Conservation (phyloP, 2,329 filamentous ascomycete genomes). For the Beauveria australis region DNA sequence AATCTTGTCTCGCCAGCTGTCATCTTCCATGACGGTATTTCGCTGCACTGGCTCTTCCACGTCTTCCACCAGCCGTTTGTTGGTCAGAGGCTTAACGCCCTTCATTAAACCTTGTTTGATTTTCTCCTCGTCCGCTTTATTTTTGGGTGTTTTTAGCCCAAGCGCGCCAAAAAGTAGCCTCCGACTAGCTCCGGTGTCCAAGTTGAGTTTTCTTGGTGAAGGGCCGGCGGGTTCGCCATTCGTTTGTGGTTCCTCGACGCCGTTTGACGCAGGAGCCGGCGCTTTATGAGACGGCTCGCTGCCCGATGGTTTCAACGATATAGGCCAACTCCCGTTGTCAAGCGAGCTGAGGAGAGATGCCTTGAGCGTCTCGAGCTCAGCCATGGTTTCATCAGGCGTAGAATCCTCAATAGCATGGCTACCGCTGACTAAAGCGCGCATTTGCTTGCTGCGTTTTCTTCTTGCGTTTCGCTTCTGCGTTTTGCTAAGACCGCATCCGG, state of each 20-base stretch:
- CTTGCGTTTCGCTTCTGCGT: conserved; percentile 47
- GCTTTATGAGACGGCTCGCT: conserved; percentile 4
- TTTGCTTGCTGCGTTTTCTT: conserved; percentile 30
- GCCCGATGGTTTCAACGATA: conserved; percentile 2
- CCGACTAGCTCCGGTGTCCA: conserved; percentile 51
- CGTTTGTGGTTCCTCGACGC: background rate
- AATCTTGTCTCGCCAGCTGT: conserved; percentile 68
- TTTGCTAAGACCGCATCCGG: conserved; percentile 29
- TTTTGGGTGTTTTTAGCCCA: conserved; percentile 60
- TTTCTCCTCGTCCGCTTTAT: conserved; percentile 58
- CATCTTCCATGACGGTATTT: conserved; percentile 30
- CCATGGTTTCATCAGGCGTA: conserved; percentile 2
- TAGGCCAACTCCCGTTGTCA: conserved; percentile 8
- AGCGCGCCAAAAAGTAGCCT: conserved; percentile 66
- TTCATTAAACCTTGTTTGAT: conserved; percentile 52
- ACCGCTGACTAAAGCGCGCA: conserved; percentile 7
- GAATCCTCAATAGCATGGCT: conserved; percentile 16
- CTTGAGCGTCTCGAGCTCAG: conserved; percentile 4
- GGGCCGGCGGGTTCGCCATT: background rate
- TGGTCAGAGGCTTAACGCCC: conserved; percentile 35
- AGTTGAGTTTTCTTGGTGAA: background rate
- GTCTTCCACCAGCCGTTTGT: conserved; percentile 23
- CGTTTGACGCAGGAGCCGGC: background rate
- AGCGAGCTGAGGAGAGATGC: conserved; percentile 5
- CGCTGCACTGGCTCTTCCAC: conserved; percentile 12